Conservation (phyloP, 1,284 basidiomycete species). For the Trametes hirsuta region DNA sequence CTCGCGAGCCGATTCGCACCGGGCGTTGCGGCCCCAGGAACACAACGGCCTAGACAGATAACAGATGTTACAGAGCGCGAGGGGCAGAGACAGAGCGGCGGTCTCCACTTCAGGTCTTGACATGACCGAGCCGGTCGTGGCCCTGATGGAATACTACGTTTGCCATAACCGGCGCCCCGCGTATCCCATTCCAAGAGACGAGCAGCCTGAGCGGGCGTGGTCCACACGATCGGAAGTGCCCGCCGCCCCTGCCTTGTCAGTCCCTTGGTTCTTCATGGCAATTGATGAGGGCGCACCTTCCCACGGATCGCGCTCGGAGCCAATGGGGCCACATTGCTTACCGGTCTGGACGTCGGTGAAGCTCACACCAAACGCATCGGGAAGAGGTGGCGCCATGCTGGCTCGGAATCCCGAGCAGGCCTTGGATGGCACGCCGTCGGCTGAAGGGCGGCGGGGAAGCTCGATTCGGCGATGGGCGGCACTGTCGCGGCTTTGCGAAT, state of each 20-base stretch:
- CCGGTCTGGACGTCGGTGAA: neutral
- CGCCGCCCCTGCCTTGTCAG: slow-evolving; percentile 7
- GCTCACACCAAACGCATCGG: neutral
- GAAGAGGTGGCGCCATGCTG: neutral
- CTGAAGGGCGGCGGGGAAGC: slow-evolving; percentile 8
- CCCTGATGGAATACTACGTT: slow-evolving; percentile 12
- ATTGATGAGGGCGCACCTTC: slow-evolving; percentile 3
- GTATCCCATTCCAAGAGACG: neutral
- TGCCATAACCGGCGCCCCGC: slow-evolving; percentile 6
- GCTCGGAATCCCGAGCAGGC: neutral
- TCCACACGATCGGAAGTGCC: slow-evolving; percentile 1
- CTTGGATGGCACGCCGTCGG: neutral
- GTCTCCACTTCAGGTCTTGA: slow-evolving; percentile 8
- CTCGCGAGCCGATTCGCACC: slow-evolving; percentile 1
- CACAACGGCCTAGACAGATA: slow-evolving; percentile 9
- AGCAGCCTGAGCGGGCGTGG: neutral
- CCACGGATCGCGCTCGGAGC: slow-evolving; percentile 8
- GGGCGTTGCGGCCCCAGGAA: slow-evolving; percentile 12
- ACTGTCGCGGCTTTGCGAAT: neutral
- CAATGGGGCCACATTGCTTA: neutral
- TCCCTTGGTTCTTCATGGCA: neutral
- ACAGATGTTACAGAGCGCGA: slow-evolving; percentile 5
- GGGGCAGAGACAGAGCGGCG: slow-evolving; percentile 5
- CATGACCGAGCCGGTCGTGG: slow-evolving; percentile 3
- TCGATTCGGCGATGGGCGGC: neutral